Evolutionary conservation across 345 rosid species (phyloP), one percentile per base, ranked within the genome.

Genomic region (Salix koriyanagi): DNA sequence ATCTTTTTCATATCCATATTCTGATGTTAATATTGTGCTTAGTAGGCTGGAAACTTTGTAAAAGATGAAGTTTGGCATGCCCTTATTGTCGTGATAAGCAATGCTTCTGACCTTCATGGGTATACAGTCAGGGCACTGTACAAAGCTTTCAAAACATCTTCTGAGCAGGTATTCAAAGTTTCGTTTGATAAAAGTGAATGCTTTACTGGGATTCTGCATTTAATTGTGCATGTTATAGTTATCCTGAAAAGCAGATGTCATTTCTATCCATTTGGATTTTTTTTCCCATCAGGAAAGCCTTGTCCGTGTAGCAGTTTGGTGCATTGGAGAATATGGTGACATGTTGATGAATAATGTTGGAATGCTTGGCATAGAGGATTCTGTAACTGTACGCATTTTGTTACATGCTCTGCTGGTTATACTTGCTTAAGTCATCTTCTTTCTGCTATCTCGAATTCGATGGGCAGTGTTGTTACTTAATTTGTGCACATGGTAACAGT

Each of bases 11-110:
- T 32, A n/a, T 37, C 41, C 32, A 66, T 52, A 12, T 80, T 67
- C 66, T 80, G 42, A 80, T 67, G 39, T 56, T 44, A 54, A 26
- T 72, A 23, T 62, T 41, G 44, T 81, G 87, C 85, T 80, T 89
- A 77, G 88, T 84, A 96, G 99, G 97, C 99, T 89, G 98, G 99
- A 86, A 91, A 89, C 83, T 92, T 92, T 85, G 98, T 96, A 71
- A 96, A 94, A 84, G 97, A 92, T 90, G 99, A 96, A 83, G 98
- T 94, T 36, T 96, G 99, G 94, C 92, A 94, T 86, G 95, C 90
- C 71, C 96, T 96, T 79, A 84, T 96, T 82, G 97, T 94, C 81
- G 95, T 90, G 74, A 92, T 96, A 83, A 91, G 94, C 89, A 96
- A 92, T 86, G 97, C 98, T 73, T 78, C 98, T 72, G 99, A 92